Base-by-base conservation (phyloP, 306 rosid species). In the Vigna radiata region DNA sequence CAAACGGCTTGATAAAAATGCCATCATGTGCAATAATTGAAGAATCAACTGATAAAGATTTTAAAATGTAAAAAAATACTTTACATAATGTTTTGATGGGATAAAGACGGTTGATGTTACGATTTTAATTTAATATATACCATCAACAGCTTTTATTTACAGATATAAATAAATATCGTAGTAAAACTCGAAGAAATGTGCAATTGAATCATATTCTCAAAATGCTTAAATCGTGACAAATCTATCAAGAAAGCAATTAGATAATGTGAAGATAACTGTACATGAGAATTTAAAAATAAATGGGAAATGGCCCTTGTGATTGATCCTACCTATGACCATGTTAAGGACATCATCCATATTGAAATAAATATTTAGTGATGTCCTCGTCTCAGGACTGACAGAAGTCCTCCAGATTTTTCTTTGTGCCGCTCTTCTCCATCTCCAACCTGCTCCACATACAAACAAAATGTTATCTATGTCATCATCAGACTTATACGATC, bases 381-480 rank as follows among this genome's bases (percentile, higher is more conserved):
- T 18, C 91, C 88, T 71, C 92, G 87, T 82, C 95, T 87, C 46
- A 93, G 91, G 64, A 59, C 86, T 3, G 98, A 89, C 36, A 93
- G 75, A 73, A 91, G 72, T 62, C 97, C 83, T 79, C 95, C 93
- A 0, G 91, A 58, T 48, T 78, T 93, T 41, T 85, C 87, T 83
- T 64, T 84, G 70, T 87, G 97, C 41, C 82, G 74, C 44, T 89
- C 96, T 49, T 91, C 98, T 65, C 91, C 94, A 54, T 87, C 87
- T 61, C 90, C 91, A 49, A 87, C 87, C 93, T 92, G 91, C 72
- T 75, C 18, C 31, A 79, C 52, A 78, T 14, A 11, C 4, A 44
- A 44, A 25, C 31, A 11, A 9, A 77, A 67, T 6, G 58, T 72
- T 73, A 55, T 48, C 33, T n/a, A 53, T 54, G 21, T 5, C 41